Base-by-base conservation (phyloP, 2,329 filamentous ascomycete genomes). In the Pseudogymnoascus sp. region DNA sequence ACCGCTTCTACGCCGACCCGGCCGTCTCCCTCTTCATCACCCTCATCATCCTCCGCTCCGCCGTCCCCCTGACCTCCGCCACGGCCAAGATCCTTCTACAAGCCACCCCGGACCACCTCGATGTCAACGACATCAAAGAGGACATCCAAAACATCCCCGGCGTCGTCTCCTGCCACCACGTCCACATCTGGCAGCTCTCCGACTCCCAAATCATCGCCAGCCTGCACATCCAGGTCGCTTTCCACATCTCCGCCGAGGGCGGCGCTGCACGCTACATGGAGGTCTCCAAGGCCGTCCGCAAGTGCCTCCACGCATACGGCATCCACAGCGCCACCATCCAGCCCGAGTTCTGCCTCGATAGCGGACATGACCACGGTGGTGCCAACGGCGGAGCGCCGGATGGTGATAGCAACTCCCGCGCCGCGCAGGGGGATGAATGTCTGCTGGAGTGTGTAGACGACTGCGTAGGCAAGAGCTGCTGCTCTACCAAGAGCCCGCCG, bases 271-370 rank as follows among this genome's bases (percentile, higher is more conserved):
- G 88, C 70, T 99, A 97, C 77, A 99, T 99, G 93, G 83, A 87
- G 66, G 83, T 99, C 39, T 91, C 93, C 19, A 86, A 85, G 64
- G 86, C 89, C 63, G 90, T 95, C 16, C 84, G 92, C 58, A 87
- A 87, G 71, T 99, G 94, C 71, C 85, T 99, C 2, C 94, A 99
- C 74, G 92, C 86, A 37, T 97, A 96, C 69, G 93, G 94, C 62
- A 97, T 99, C 67, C 94, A 99, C 78, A 95, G 90, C 38, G 93
- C 92, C 37, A 99, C 94, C 11, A 97, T 99, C 69, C 94, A 99
- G 75, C 94, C 94, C 5, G 94, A 99, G 74, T 99, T 87, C 68
- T 86, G 83, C 66, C 74, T 84, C 26, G 83, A 84, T 66, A 71
- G 76, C 61, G 66, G 65, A 43, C 71, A 73, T 39, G 66, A 69